Evolutionary conservation across 176 grass and related monocot genomes (phyloP), one percentile per base, ranked within the genome.

Genomic region (Oryza glumipatula): DNA sequence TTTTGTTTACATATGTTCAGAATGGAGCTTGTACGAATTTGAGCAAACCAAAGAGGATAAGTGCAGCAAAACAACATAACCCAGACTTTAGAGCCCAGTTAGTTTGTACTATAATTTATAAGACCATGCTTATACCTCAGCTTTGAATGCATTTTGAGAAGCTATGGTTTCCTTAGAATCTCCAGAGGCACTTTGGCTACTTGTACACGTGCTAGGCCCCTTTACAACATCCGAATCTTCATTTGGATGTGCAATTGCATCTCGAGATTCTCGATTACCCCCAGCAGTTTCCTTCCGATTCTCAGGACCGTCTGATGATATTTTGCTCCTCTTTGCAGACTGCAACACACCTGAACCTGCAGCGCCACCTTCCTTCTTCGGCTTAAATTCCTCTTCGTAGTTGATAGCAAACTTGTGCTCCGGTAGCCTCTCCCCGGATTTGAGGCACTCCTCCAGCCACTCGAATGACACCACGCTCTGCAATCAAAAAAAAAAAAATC

Each of bases 391-490:
- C 41, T 86, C 86, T 70, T 95, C 84, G 1, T 88, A 94, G 10
- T 85, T 87, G 68, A 98, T 84, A 7, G 65, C 2, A 77, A 90
- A 98, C 7, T 69, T 90, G 70, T 89, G 68, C 58, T 92, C 91
- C 0, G 91, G 73, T 56, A 94, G 56, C 84, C 79, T 95, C 70
- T 95, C 77, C 15, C 96, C 96, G 0, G 91, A 80, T 68, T 88
- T 90, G 56, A 98, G 86, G 85, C 93, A 94, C 66, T 92, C 87
- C 67, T 98, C 91, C 63, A 95, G 28, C 96, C 96, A 98, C 21
- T 95, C 69, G 0, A 90, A 92, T 49, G 69, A 78, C 32, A 95
- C 80, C 73, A 92, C 58, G 35, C 83, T 83, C 96, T 98, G 87
- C 28, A 80, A 70, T 1, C 33, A 35, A 36, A 6, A 38, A 38